phyloP scores from a whole-genome alignment of 495 filamentous ascomycete genomes.

The Aspergillus asperescens region DNA sequence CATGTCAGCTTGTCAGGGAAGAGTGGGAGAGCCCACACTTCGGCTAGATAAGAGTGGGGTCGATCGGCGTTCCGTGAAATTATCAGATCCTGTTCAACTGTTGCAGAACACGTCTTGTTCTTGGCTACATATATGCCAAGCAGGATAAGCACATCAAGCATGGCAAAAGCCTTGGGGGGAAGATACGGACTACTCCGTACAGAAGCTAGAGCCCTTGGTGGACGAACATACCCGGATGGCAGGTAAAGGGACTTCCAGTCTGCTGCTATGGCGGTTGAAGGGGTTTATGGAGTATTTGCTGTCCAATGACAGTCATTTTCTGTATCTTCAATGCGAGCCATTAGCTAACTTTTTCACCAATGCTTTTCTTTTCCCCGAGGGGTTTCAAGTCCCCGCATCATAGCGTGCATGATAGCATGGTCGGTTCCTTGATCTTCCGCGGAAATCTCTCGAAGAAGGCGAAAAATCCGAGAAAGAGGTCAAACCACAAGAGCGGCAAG shows the following conservation, averaged over 20 bases:
- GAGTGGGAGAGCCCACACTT: background rate
- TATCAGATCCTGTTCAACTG: background rate
- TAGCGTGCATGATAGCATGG: background rate
- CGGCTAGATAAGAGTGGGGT: constrained; percentile 7
- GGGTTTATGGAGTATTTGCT: no score
- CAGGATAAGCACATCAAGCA: background rate
- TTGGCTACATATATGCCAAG: constrained; percentile 1
- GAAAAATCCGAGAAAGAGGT: background rate
- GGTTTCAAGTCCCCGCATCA: background rate
- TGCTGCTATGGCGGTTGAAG: no score
- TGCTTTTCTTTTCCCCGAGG: background rate
- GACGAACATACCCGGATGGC: constrained; percentile 10
- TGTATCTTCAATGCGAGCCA: background rate
- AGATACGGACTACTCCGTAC: no score
- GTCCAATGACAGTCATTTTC: background rate
- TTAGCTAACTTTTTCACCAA: constrained; percentile 1
- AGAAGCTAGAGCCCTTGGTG: background rate
- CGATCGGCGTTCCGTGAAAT: background rate
- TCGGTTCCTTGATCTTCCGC: background rate
- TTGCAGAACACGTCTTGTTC: background rate
- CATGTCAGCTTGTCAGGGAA: no score
- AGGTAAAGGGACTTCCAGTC: no score
- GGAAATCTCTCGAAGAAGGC: background rate
- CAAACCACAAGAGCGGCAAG: no score
- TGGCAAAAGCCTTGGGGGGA: background rate